Percentiles rank a stretch among this genome's conserved stretches.
These are phyloP conservation scores for Botrytis porri DNA, from an alignment of 2,329 filamentous ascomycete genomes.

Conservation along the genomic window DNA sequence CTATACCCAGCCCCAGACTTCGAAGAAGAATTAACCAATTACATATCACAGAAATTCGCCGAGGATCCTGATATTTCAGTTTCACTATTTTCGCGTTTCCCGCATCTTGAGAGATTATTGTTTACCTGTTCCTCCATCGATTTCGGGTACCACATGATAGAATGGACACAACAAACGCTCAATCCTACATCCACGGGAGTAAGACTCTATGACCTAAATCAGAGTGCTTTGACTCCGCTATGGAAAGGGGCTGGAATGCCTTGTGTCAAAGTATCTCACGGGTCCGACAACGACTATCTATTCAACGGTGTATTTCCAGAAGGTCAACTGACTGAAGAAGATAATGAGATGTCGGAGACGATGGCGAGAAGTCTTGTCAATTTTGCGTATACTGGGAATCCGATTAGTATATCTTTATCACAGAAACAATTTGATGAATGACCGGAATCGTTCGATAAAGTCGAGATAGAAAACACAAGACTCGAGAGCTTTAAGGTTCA, in stretches of 20 bases:
- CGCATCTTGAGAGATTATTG: constrained; percentile 4
- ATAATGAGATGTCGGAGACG: not conserved
- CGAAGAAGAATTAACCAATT: constrained; percentile 1
- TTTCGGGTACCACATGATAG: constrained; percentile 8
- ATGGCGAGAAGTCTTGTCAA: not conserved
- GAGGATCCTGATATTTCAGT: not conserved
- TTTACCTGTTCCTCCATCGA: constrained; percentile 16
- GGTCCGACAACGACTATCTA: constrained; percentile 22
- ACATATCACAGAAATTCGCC: not conserved
- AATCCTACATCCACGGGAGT: not conserved
- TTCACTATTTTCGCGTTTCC: constrained; percentile 9
- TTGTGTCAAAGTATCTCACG: constrained; percentile 18
- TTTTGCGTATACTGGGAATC: constrained; percentile 10
- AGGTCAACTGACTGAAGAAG: not conserved
- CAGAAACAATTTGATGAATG: not conserved
- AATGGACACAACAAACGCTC: not conserved
- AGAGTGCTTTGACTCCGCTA: constrained; percentile 13
- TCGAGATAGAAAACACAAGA: not conserved
- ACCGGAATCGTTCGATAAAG: not conserved
- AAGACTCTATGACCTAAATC: constrained; percentile 1
- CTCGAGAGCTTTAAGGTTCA: not conserved
- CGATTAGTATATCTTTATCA: not conserved
- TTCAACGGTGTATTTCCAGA: constrained; percentile 24
- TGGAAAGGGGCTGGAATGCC: constrained; percentile 19
- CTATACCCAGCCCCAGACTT: not conserved